Conservation (phyloP, 805 yeast genomes). For the Pichia gijzeniarum region DNA sequence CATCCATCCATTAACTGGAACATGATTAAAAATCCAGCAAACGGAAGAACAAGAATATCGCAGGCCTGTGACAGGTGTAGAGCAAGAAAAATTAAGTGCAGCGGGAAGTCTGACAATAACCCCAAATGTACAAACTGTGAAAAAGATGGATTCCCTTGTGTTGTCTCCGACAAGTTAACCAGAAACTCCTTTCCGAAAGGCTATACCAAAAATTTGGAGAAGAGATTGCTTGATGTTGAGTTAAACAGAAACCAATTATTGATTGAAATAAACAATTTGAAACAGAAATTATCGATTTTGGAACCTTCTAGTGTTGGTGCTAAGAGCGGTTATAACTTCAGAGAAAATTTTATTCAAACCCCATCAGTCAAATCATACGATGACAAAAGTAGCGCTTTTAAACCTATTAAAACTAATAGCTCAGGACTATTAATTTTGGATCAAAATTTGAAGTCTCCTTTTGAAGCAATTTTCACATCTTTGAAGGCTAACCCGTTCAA, state of each 20-base stretch:
- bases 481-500: slow-evolving; percentile 24
- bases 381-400: background rate
- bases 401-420: slow-evolving; percentile 13
- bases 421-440: slow-evolving; percentile 23
- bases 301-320: background rate
- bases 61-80: slow-evolving; percentile 84
- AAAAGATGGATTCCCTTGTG: slow-evolving; percentile 60
- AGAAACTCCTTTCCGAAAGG: slow-evolving; percentile 78
- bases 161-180: slow-evolving; percentile 65
- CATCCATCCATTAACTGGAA: slow-evolving; percentile 20
- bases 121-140: slow-evolving; percentile 65
- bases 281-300: slow-evolving; percentile 9
- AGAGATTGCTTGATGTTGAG: slow-evolving; percentile 53
- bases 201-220: slow-evolving; percentile 69
- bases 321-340: background rate
- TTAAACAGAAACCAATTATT: slow-evolving; percentile 41
- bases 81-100: slow-evolving; percentile 70
- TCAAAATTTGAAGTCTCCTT: slow-evolving; percentile 25
- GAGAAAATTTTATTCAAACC: too few relatives aligned
- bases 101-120: slow-evolving; percentile 43
- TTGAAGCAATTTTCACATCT: slow-evolving; percentile 20
- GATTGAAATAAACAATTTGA: slow-evolving; percentile 28
- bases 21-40: slow-evolving; percentile 31
- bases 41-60: slow-evolving; percentile 45
- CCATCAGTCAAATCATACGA: too few relatives aligned